Conservation (phyloP, 805 yeast genomes). For the Pichia rugopelliculosa region DNA sequence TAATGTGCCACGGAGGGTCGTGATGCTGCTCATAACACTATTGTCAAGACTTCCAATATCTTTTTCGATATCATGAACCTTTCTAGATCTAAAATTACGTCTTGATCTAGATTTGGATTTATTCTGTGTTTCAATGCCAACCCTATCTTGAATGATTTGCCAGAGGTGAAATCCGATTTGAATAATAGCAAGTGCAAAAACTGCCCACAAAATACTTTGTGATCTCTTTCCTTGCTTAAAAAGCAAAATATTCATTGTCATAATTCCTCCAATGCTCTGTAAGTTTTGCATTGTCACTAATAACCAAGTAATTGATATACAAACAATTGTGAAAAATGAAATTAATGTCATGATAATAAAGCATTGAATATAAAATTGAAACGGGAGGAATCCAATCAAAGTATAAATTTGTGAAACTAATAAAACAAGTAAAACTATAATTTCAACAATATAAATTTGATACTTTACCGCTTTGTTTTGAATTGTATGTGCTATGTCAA, state of each 20-base stretch:
- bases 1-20: slow-evolving; percentile 10
- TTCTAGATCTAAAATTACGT: too few relatives aligned
- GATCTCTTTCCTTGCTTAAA: slow-evolving; percentile 5
- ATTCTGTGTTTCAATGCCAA: neutral
- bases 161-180: slow-evolving; percentile 4
- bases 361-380: slow-evolving; percentile 6
- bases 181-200: slow-evolving; percentile 7
- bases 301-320: slow-evolving; percentile 11
- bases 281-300: slow-evolving; percentile 7
- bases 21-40: slow-evolving; percentile 14
- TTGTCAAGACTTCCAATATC: slow-evolving; percentile 2
- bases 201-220: slow-evolving; percentile 10
- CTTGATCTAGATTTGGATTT: neutral
- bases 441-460: slow-evolving; percentile 10
- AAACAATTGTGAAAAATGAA: slow-evolving; percentile 2
- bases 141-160: neutral
- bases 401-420: slow-evolving; percentile 10
- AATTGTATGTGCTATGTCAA: slow-evolving; percentile 8
- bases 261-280: slow-evolving; percentile 2
- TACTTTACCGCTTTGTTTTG: slow-evolving; percentile 10
- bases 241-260: slow-evolving; percentile 12
- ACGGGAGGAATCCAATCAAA: slow-evolving; percentile 9
- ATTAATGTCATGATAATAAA: neutral
- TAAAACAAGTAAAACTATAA: slow-evolving; percentile 5
- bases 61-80: slow-evolving; percentile 7